Evolutionary conservation across 768 basidiomycete genomes (phyloP).

Genomic region (Cubamyces lactineus): DNA sequence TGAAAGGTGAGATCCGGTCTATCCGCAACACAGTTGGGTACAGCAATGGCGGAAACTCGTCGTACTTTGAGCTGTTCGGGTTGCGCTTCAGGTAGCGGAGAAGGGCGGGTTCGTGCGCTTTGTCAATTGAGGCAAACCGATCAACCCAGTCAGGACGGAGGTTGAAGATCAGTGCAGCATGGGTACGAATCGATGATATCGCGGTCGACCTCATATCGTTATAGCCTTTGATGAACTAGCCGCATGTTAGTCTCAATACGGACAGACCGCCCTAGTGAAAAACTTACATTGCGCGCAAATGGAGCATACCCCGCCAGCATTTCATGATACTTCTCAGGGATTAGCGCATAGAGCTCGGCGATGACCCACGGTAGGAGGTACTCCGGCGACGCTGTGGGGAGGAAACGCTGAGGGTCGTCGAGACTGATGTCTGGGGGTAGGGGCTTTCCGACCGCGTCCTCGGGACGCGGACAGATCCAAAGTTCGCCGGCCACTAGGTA

Average conservation of each 20-base stretch:
- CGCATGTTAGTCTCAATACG: background rate
- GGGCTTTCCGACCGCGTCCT: background rate
- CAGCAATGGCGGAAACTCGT: background rate
- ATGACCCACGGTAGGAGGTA: background rate
- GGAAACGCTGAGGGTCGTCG: background rate
- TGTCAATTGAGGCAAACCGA: background rate
- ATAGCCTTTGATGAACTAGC: background rate
- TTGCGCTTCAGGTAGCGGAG: background rate
- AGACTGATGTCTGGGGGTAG: background rate
- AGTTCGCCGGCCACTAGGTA: background rate
- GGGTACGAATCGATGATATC: background rate
- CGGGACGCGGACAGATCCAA: background rate
- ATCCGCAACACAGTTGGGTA: background rate
- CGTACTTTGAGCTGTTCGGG: background rate
- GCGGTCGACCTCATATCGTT: background rate
- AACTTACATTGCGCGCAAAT: background rate
- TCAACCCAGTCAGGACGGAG: background rate
- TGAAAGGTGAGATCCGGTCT: background rate
- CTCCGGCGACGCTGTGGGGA: background rate
- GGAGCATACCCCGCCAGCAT: background rate
- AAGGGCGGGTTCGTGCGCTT: background rate
- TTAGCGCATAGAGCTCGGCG: background rate
- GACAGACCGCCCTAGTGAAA: background rate
- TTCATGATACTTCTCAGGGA: background rate
- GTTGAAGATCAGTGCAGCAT: background rate